Evolutionary conservation across 108 stramenopile genomes (phyloP).

Genomic region (Conticribra weissflogii): DNA sequence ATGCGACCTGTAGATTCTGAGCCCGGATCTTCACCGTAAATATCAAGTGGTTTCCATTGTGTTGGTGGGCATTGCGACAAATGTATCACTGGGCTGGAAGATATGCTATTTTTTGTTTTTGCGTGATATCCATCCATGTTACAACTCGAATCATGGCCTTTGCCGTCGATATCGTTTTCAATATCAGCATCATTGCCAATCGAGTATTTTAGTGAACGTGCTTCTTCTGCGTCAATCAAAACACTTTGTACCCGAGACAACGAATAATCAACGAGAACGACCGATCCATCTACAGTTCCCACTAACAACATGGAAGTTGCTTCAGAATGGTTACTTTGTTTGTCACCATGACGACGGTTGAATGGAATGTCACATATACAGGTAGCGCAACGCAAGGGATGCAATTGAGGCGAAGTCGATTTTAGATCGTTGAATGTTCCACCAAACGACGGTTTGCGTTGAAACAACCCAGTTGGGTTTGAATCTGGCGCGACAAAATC

Average conservation of each 20-base stretch:
- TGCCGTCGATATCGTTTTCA: background rate
- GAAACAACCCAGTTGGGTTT: slow-evolving; percentile 16
- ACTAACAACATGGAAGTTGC: slow-evolving; percentile 30
- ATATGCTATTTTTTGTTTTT: too few species aligned
- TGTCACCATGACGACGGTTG: slow-evolving; percentile 29
- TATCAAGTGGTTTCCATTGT: slow-evolving; percentile 42
- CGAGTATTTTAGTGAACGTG: background rate
- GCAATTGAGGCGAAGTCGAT: background rate
- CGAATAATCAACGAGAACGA: slow-evolving; percentile 33
- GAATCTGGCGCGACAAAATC: too few species aligned
- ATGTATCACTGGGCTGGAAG: slow-evolving; percentile 33
- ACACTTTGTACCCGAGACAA: slow-evolving; percentile 22
- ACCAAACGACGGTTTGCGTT: slow-evolving; percentile 13
- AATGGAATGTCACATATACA: slow-evolving; percentile 35
- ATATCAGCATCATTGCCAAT: background rate
- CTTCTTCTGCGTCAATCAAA: slow-evolving; percentile 6
- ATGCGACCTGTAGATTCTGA: slow-evolving; percentile 39
- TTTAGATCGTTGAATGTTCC: background rate
- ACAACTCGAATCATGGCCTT: background rate
- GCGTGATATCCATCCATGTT: too few species aligned
- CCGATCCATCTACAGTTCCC: slow-evolving; percentile 36
- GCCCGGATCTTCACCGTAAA: slow-evolving; percentile 47
- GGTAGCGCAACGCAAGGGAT: slow-evolving; percentile 41
- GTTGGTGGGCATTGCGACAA: slow-evolving; percentile 35
- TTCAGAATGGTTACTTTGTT: background rate